Evolutionary conservation across 768 basidiomycete genomes (phyloP), one percentile per base, ranked within the genome.

Genomic region (Jaapia argillacea): DNA sequence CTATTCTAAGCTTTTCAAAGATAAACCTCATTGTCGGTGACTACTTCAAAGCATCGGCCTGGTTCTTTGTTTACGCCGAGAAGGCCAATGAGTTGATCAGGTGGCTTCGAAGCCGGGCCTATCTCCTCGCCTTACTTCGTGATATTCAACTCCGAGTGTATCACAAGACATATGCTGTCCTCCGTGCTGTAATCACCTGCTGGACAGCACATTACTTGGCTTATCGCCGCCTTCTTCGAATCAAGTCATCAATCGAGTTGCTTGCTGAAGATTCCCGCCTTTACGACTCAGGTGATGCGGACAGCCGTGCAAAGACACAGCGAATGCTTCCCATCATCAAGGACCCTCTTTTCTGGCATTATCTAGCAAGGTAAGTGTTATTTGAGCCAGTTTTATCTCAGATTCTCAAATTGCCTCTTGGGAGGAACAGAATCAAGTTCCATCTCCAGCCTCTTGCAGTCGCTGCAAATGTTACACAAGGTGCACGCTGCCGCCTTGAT

Each of bases 11-110:
- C 55, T 1, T 56, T 58, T 42, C 61, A 64, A n/a, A n/a, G 48
- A 50, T 58, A 12, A 64, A 65, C 46, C 58, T 67, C 4, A 49
- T 64, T 22, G 59, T 64, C 24, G 63, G 64, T 5, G 62, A 68
- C 42, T 57, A 55, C 31, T 47, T 67, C 14, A 42, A 39, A n/a
- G n/a, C 54, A 1, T 42, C 45, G 23, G 10, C 25, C 18, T n/a
- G 6, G 4, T 46, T 61, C 31, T 38, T 53, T 7, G 41, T 46
- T n/a, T 46, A 44, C 24, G 46, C 58, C 22, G 43, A 51, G 7
- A 2, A 45, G 3, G 59, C 55, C 1, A 13, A 50, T 0, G 50
- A 52, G 16, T 12, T 51, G 41, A 42, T 48, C 24, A 61, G 59
- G 24, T 67, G 65, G 64, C 55, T 65, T 37, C 60, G 60, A 40